Percentiles rank a stretch among this genome's conserved stretches.
These are phyloP conservation scores for Dittrichia graveolens DNA, from an alignment of 129 eudicot species.

Conservation along the genomic window DNA sequence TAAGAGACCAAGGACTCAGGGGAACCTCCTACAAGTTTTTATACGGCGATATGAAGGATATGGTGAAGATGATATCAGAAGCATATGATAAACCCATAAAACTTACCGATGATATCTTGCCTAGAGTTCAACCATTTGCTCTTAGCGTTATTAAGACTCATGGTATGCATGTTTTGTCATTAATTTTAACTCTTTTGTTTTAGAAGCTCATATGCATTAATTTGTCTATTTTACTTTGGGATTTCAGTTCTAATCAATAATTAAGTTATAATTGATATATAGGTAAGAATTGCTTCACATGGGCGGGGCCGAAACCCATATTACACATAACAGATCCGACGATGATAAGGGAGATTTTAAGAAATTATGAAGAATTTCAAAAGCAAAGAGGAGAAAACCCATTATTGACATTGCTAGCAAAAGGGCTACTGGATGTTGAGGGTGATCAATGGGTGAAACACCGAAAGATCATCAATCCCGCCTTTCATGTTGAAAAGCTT, in stretches of 20 bases:
- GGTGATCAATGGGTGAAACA: conserved; percentile 39
- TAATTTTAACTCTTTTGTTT: no score
- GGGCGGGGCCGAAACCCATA: conserved; percentile 33
- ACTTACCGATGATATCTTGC: conserved; percentile 46
- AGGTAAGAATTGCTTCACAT: conserved; percentile 38
- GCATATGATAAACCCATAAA: conserved; percentile 57
- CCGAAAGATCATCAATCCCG: conserved; percentile 39
- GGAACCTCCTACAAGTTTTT: conserved; percentile 59
- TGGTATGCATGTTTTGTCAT: conserved; percentile 32
- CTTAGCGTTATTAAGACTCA: conserved; percentile 42
- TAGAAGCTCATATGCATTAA: no score
- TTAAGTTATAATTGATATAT: background rate
- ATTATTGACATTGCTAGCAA: conserved; percentile 17
- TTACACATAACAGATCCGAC: conserved; percentile 27
- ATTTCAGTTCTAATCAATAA: background rate
- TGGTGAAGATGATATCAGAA: conserved; percentile 42
- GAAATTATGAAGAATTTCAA: conserved; percentile 25
- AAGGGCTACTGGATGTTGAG: conserved; percentile 24
- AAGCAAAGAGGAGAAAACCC: conserved; percentile 37
- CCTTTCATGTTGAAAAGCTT: conserved; percentile 39
- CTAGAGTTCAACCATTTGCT: conserved; percentile 60
- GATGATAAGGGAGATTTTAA: conserved; percentile 26
- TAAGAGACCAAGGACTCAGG: conserved; percentile 56
- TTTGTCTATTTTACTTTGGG: background rate
- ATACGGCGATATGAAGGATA: conserved; percentile 54